phyloP scores from a whole-genome alignment of 2,329 filamentous ascomycete species.

The Neofusicoccum umdonicola region DNA sequence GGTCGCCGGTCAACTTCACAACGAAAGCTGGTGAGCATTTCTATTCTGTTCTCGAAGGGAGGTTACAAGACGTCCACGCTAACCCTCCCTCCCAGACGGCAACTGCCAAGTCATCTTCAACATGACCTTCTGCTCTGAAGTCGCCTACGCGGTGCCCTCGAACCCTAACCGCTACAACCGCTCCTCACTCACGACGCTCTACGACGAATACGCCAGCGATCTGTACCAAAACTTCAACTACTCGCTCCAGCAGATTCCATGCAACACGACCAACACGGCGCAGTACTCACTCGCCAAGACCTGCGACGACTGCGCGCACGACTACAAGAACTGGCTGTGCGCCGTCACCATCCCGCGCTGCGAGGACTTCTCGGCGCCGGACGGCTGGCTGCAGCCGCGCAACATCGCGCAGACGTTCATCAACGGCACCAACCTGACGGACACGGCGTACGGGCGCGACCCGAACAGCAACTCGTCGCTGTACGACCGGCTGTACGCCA shows the following conservation, averaged over 20 bases:
- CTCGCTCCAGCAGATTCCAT: constrained; percentile 79
- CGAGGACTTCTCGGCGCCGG: constrained; percentile 68
- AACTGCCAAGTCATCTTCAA: constrained; percentile 86
- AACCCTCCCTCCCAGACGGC: constrained; percentile 50
- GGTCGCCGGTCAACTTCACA: constrained; percentile 66
- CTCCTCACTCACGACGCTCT: constrained; percentile 64
- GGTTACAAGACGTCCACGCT: background rate
- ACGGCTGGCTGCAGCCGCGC: constrained; percentile 58
- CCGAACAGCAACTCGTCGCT: constrained; percentile 24
- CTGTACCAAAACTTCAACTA: constrained; percentile 79
- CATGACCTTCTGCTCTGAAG: constrained; percentile 82
- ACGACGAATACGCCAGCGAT: constrained; percentile 69
- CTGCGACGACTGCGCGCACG: constrained; percentile 72
- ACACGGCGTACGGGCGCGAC: constrained; percentile 24
- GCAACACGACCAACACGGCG: constrained; percentile 70
- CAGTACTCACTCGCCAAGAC: constrained; percentile 76
- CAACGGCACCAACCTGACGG: constrained; percentile 60
- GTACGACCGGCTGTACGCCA: constrained; percentile 41
- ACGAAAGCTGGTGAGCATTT: constrained; percentile 69
- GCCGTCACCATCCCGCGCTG: constrained; percentile 90
- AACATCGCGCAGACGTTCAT: constrained; percentile 69
- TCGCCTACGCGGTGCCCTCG: constrained; percentile 86
- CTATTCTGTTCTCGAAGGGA: too few relatives aligned
- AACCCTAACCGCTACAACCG: constrained; percentile 65
- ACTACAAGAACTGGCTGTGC: constrained; percentile 95